Percentiles rank a stretch among this genome's conserved stretches.
Conservation (phyloP, 768 basidiomycete species). For the Boletellus ananas region DNA sequence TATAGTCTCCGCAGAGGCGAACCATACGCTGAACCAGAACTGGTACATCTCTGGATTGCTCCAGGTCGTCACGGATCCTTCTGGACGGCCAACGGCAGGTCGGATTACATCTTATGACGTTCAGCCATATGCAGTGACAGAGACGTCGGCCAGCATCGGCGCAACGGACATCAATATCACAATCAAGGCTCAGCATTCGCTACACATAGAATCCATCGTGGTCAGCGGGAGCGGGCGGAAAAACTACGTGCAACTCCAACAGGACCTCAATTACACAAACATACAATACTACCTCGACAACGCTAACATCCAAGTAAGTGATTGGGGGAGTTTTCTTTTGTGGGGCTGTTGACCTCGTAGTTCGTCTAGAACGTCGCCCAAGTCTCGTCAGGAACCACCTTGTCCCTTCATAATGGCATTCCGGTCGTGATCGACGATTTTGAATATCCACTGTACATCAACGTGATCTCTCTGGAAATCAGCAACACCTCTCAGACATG, state of each 20-base stretch:
- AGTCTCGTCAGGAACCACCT: slow-evolving; percentile 43
- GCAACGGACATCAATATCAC: slow-evolving; percentile 54
- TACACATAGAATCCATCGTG: slow-evolving; percentile 62
- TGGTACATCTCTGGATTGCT: slow-evolving; percentile 74
- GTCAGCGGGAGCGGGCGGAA: slow-evolving; percentile 55
- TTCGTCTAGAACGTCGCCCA: slow-evolving; percentile 46
- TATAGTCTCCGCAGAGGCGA: slow-evolving; percentile 63
- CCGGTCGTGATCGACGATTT: slow-evolving; percentile 47
- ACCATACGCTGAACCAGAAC: slow-evolving; percentile 65
- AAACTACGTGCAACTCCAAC: slow-evolving; percentile 58
- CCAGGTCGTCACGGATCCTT: slow-evolving; percentile 66
- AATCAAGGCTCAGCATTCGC: slow-evolving; percentile 52
- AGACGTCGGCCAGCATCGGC: slow-evolving; percentile 41
- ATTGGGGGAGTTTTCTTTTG: background rate
- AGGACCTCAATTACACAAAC: slow-evolving; percentile 58
- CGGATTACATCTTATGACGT: slow-evolving; percentile 57
- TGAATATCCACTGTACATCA: slow-evolving; percentile 49
- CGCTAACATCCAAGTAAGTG: slow-evolving; percentile 36
- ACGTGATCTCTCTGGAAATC: slow-evolving; percentile 31
- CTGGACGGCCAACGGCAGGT: slow-evolving; percentile 62
- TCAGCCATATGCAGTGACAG: slow-evolving; percentile 52
- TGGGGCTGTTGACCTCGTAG: background rate
- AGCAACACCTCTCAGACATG: slow-evolving; percentile 27
- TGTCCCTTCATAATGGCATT: slow-evolving; percentile 48
- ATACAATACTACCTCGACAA: slow-evolving; percentile 57